Evolutionary conservation across 306 rosid genomes (phyloP), one percentile per base, ranked within the genome.

Genomic region (Trifolium repens): DNA sequence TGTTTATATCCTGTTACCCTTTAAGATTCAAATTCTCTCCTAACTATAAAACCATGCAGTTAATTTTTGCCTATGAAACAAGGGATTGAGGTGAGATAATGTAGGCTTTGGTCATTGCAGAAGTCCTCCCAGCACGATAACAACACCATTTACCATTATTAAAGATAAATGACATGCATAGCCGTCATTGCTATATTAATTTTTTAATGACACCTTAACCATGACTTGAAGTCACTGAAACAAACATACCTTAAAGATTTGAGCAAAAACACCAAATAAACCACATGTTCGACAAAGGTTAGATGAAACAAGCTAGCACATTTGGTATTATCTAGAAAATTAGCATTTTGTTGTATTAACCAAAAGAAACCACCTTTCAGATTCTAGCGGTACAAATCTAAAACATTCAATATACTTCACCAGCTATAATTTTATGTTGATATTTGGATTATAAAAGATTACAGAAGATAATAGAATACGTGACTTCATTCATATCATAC

Each of bases 91-190:
- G 35, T 3, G 44, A 40, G 76, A 22, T 40, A 65, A 37, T 68
- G 52, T 34, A 74, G n/a, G 75, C 32, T 75, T 71, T 19, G 76
- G 22, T 66, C 64, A 71, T 67, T 32, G 57, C n/a, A 59, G 34
- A 66, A 55, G 42, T 32, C 17, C 72, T 37, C 59, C 53, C 26
- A 52, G 61, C 49, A 57, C 14, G 10, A 49, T 34, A 57, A 63
- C 40, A 59, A 74, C 60, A 66, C 73, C 13, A 9, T 50, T 68
- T 34, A 68, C 71, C 75, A 35, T 26, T 44, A 57, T 44, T 52
- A 16, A 69, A 47, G 46, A 68, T 9, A 52, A 42, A 32, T 53
- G 43, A 61, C n/a, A 35, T 6, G 0, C 22, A 43, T 19, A 8
- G 30, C 64, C 42, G 43, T 11, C 59, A 62, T 46, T 61, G 68